Percentiles rank a stretch among this genome's conserved stretches.
Evolutionary conservation across 1,284 basidiomycete genomes (phyloP).

Genomic region (Trichosporon faecale): DNA sequence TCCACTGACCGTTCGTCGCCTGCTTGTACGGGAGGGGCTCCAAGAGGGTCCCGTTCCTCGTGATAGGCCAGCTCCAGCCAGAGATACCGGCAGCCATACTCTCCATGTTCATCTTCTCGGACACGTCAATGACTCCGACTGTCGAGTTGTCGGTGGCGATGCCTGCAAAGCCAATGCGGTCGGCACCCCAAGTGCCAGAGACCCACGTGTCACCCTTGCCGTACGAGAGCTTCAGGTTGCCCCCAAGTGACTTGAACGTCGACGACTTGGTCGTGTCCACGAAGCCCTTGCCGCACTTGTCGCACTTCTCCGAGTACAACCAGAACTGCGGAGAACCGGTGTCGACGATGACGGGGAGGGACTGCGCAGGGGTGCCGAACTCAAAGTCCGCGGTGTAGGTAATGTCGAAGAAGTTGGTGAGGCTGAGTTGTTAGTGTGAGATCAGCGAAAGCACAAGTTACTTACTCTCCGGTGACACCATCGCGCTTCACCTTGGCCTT

Average conservation of each 20-base stretch:
- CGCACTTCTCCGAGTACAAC: conserved; percentile 31
- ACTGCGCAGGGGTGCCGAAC: conserved; percentile 53
- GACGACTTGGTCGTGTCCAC: conserved; percentile 35
- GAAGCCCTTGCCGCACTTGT: conserved; percentile 14
- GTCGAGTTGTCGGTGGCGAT: conserved; percentile 49
- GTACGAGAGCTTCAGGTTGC: conserved; percentile 61
- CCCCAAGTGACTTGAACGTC: conserved; percentile 24
- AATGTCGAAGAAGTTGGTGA: conserved; percentile 10
- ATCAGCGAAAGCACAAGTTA: not conserved
- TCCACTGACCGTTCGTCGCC: conserved; percentile 52
- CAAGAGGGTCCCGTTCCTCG: not conserved
- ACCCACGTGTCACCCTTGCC: conserved; percentile 67
- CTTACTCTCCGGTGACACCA: not conserved
- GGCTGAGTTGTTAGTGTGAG: conserved; percentile 7
- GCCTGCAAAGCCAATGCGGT: conserved; percentile 54
- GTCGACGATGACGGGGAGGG: conserved; percentile 55
- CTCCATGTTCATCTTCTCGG: conserved; percentile 48
- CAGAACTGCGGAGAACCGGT: conserved; percentile 56
- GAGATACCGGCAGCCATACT: not conserved
- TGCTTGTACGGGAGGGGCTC: not conserved
- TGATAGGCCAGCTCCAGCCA: not conserved
- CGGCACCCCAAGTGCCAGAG: conserved; percentile 27
- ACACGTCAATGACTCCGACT: conserved; percentile 59
- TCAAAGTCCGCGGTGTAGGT: conserved; percentile 42
- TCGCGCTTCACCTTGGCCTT: not conserved